phyloP scores from a whole-genome alignment of 768 basidiomycete species.

The Mycena kentingensis region DNA sequence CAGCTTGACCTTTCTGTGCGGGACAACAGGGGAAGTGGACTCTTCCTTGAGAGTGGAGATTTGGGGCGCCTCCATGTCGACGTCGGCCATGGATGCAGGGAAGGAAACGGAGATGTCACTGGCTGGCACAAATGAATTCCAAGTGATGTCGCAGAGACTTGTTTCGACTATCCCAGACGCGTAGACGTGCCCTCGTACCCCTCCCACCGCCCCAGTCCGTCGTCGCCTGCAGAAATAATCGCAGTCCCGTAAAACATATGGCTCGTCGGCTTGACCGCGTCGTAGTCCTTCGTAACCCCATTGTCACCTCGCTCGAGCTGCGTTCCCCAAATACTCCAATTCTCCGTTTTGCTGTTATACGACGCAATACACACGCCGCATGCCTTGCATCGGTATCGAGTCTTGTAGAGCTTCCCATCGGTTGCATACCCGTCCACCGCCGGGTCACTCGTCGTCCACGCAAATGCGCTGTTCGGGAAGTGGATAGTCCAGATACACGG shows the following conservation, averaged over 20 bases:
- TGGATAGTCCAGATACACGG: constrained; percentile 67
- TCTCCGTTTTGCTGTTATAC: constrained; percentile 48
- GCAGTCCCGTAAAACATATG: constrained; percentile 71
- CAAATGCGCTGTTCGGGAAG: constrained; percentile 50
- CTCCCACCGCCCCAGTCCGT: constrained; percentile 62
- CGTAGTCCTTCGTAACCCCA: constrained; percentile 55
- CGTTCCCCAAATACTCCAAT: constrained; percentile 61
- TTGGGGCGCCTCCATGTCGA: constrained; percentile 78
- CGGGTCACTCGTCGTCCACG: constrained; percentile 51
- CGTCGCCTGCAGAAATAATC: constrained; percentile 52
- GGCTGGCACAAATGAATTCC: background rate
- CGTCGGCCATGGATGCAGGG: constrained; percentile 54
- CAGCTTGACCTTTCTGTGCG: constrained; percentile 51
- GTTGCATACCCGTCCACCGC: constrained; percentile 50
- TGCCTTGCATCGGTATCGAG: constrained; percentile 59
- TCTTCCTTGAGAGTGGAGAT: constrained; percentile 80
- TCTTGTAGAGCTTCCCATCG: constrained; percentile 57
- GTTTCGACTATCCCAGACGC: constrained; percentile 26
- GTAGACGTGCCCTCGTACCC: constrained; percentile 59
- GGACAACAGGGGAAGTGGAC: constrained; percentile 62
- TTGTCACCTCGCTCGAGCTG: constrained; percentile 54
- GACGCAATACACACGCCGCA: constrained; percentile 61
- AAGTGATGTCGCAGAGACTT: no score
- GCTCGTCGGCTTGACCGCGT: constrained; percentile 57
- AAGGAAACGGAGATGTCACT: no score